Evolutionary conservation across 371 early-diverging fungal species (phyloP).

Genomic region (Mortierella sp.): DNA sequence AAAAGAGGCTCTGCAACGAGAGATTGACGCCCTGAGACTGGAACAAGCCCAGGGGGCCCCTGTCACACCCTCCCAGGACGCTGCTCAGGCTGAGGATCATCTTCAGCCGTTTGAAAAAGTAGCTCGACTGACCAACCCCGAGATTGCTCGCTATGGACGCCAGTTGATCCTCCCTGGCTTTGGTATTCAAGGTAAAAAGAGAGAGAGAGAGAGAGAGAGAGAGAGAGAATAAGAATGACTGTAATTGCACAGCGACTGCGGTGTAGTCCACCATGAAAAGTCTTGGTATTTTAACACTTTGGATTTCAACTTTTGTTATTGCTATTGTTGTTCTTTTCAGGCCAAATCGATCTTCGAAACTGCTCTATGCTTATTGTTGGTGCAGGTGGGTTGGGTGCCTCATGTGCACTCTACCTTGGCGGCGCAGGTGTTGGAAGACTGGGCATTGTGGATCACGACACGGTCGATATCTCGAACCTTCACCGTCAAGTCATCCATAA

Average conservation of each 20-base stretch:
- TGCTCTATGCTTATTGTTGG: constrained; percentile 93
- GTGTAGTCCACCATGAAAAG: too few species aligned
- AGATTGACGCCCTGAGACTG: constrained; percentile 24
- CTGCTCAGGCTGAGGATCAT: neutral
- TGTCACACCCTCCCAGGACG: too few species aligned
- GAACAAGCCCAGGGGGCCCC: constrained; percentile 17
- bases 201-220: too few species aligned
- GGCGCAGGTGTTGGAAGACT: constrained; percentile 92
- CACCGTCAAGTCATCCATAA: constrained; percentile 97
- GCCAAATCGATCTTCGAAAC: constrained; percentile 84
- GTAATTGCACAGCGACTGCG: too few species aligned
- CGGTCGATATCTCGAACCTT: constrained; percentile 94
- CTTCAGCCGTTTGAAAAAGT: constrained; percentile 18
- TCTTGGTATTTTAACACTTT: too few species aligned
- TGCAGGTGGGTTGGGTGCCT: constrained; percentile 97
- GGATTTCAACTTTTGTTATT: neutral
- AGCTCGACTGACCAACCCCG: constrained; percentile 60
- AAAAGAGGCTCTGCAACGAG: constrained; percentile 28
- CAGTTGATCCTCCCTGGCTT: constrained; percentile 93
- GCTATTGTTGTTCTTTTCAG: constrained; percentile 53
- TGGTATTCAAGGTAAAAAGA: constrained; percentile 76
- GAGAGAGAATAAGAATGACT: neutral
- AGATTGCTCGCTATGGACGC: constrained; percentile 91
- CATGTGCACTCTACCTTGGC: constrained; percentile 91
- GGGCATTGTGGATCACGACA: constrained; percentile 97